phyloP scores from a whole-genome alignment of 306 rosid species.

The Alnus rubra region DNA sequence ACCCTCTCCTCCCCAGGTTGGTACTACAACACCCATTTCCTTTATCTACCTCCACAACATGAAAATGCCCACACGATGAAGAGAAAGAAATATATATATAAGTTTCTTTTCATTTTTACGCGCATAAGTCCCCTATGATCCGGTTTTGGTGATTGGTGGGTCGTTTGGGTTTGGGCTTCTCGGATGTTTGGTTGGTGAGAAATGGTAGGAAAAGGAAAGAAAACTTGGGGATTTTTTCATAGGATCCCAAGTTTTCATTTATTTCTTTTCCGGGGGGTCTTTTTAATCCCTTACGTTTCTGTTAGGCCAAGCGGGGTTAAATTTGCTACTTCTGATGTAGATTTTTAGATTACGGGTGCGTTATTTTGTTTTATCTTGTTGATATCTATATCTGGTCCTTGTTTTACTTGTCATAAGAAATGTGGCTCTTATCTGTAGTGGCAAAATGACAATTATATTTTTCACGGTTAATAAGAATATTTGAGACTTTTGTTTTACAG shows the following conservation, averaged over 20 bases:
- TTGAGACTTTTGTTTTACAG: not conserved
- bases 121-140: not conserved
- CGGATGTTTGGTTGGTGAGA: not conserved
- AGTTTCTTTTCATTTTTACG: too few relatives aligned
- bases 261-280: not conserved
- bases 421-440: not conserved
- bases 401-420: slow-evolving; percentile 1
- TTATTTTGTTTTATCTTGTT: not conserved
- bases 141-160: slow-evolving; percentile 3
- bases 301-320: too few relatives aligned
- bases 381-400: not conserved
- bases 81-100: too few relatives aligned
- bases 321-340: too few relatives aligned
- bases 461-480: not conserved
- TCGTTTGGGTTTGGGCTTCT: not conserved
- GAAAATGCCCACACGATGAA: not conserved
- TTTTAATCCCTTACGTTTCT: too few relatives aligned
- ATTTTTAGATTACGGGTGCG: too few relatives aligned
- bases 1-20: slow-evolving; percentile 89
- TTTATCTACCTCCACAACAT: not conserved
- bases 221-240: not conserved
- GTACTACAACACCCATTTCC: not conserved
- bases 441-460: not conserved
- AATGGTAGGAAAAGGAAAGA: not conserved
- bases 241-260: not conserved